Evolutionary conservation across 108 stramenopile genomes (phyloP).

Genomic region (Skeletonema potamos): DNA sequence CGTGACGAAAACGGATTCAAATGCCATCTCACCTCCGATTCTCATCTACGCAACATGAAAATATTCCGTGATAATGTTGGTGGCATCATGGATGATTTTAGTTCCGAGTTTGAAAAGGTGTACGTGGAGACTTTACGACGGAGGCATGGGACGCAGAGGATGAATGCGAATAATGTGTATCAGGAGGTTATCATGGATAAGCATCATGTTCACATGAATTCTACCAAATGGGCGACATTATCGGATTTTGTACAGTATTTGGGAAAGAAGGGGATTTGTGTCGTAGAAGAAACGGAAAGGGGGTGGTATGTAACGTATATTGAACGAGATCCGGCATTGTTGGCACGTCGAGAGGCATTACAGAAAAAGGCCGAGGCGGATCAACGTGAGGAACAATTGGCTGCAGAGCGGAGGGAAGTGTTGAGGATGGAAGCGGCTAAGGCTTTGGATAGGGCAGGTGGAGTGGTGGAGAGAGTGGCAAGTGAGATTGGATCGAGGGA

Average conservation of each 20-base stretch:
- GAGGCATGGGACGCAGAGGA: slow-evolving; percentile 89
- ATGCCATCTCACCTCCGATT: slow-evolving; percentile 95
- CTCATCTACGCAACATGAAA: slow-evolving; percentile 97
- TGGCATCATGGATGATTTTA: slow-evolving; percentile 77
- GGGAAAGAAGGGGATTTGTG: slow-evolving; percentile 89
- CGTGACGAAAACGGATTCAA: slow-evolving; percentile 98
- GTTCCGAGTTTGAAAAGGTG: slow-evolving; percentile 80
- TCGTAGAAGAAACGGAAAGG: slow-evolving; percentile 96
- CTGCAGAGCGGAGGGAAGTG: slow-evolving; percentile 52
- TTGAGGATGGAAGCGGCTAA: slow-evolving; percentile 77
- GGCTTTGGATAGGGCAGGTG: slow-evolving; percentile 72
- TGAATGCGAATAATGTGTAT: slow-evolving; percentile 96
- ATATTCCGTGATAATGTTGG: slow-evolving; percentile 88
- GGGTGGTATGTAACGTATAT: slow-evolving; percentile 98
- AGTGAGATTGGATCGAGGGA: slow-evolving; percentile 55
- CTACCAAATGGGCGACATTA: slow-evolving; percentile 94
- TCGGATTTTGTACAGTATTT: slow-evolving; percentile 96
- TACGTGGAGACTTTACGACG: slow-evolving; percentile 88
- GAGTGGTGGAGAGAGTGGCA: slow-evolving; percentile 49
- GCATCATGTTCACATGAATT: slow-evolving; percentile 99
- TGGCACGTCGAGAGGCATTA: slow-evolving; percentile 51
- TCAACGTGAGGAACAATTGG: slow-evolving; percentile 51
- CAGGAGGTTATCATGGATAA: slow-evolving; percentile 97
- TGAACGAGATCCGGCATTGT: slow-evolving; percentile 81
- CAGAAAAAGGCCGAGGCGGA: slow-evolving; percentile 61